These are phyloP conservation scores for Lunularia cruciata DNA, from an alignment of 225 moss, liverwort and hornwort species.

Conservation along the genomic window DNA sequence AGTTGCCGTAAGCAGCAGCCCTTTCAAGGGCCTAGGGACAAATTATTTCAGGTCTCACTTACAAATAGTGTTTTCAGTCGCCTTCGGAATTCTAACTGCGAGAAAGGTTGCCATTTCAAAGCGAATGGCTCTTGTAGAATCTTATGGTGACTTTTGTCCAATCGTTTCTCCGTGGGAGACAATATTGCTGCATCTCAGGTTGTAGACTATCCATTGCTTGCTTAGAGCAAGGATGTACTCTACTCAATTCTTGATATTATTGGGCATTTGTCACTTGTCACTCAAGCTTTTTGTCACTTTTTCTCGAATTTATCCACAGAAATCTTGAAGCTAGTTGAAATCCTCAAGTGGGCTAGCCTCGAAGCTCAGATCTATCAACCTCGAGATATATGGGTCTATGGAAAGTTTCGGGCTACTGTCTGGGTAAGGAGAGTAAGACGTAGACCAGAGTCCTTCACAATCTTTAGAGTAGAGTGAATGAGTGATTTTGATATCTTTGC, in stretches of 20 bases:
- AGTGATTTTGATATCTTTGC: too few relatives aligned
- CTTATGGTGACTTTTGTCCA: background rate
- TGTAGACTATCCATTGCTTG: background rate
- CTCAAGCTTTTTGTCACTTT: too few relatives aligned
- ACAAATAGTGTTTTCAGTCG: background rate
- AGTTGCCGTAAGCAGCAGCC: slow-evolving; percentile 8
- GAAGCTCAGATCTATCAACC: too few relatives aligned
- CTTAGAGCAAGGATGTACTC: background rate
- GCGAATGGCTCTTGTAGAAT: background rate
- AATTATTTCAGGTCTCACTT: slow-evolving; percentile 4
- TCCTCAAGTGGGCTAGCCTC: too few relatives aligned
- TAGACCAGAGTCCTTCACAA: too few relatives aligned
- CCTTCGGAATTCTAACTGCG: background rate
- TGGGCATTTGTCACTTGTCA: too few relatives aligned
- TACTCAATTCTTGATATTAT: background rate
- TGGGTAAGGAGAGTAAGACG: too few relatives aligned
- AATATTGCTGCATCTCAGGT: background rate
- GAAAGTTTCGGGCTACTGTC: too few relatives aligned
- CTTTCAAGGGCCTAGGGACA: background rate
- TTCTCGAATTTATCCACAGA: too few relatives aligned
- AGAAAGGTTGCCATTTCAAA: background rate
- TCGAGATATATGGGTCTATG: too few relatives aligned
- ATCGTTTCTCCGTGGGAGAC: background rate
- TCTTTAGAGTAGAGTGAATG: too few relatives aligned
- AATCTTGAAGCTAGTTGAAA: too few relatives aligned